Evolutionary conservation across 495 filamentous ascomycete species (phyloP).

Genomic region (Chaetomium tenue): DNA sequence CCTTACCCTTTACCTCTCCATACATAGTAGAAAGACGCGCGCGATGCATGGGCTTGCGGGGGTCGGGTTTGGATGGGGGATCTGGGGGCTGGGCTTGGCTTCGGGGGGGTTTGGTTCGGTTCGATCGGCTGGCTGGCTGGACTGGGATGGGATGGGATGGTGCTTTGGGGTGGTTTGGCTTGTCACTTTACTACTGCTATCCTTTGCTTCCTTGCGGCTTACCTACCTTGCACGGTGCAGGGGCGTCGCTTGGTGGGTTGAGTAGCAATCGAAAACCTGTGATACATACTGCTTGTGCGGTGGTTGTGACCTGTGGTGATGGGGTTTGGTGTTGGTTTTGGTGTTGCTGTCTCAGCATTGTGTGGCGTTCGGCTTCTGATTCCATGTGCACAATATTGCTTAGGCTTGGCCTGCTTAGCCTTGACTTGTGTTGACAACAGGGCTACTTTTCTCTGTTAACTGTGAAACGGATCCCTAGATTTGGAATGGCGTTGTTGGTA

Average conservation of each 20-base stretch:
- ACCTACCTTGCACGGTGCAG: background rate
- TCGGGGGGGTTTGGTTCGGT: background rate
- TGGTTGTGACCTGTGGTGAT: background rate
- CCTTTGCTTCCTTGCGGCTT: background rate
- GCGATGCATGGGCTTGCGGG: background rate
- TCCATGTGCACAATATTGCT: too few species aligned
- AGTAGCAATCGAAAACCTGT: background rate
- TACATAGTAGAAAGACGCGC: constrained; percentile 3
- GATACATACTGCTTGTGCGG: background rate
- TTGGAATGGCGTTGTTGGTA: too few species aligned
- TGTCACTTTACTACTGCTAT: background rate
- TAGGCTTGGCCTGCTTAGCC: too few species aligned
- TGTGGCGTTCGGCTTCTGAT: background rate
- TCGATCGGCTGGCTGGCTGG: background rate
- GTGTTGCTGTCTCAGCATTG: background rate
- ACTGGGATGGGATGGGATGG: background rate
- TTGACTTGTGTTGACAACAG: too few species aligned
- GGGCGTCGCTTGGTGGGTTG: background rate
- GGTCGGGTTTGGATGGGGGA: background rate
- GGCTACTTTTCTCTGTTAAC: too few species aligned
- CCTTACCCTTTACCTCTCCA: too few species aligned
- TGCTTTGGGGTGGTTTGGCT: background rate
- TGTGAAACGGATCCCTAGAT: too few species aligned
- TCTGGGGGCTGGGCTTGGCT: too few species aligned
- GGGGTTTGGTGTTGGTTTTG: background rate